Evolutionary conservation across 2,329 filamentous ascomycete species (phyloP).

Genomic region (Diaporthe vexans): DNA sequence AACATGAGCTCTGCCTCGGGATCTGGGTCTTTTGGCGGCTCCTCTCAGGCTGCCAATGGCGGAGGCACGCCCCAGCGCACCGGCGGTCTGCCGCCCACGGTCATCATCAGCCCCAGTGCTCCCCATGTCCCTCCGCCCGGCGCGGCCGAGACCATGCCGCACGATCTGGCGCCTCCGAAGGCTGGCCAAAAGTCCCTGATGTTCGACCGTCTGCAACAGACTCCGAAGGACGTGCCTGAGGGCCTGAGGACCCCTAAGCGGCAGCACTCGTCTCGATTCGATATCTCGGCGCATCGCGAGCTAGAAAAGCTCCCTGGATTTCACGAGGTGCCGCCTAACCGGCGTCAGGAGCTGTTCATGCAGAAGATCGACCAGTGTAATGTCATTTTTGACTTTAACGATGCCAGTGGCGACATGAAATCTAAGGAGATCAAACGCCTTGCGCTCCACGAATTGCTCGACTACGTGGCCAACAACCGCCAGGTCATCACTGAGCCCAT

Average conservation of each 20-base stretch:
- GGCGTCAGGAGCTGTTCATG: constrained; percentile 97
- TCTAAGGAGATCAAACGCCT: constrained; percentile 99
- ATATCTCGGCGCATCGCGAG: constrained; percentile 96
- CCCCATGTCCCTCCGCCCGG: constrained; percentile 94
- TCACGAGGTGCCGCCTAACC: constrained; percentile 95
- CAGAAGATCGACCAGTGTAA: constrained; percentile 99
- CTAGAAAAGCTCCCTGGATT: constrained; percentile 98
- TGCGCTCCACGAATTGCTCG: constrained; percentile 93
- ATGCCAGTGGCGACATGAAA: constrained; percentile 98
- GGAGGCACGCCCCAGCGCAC: constrained; percentile 74
- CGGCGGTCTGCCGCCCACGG: constrained; percentile 81
- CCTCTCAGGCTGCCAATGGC: constrained; percentile 63
- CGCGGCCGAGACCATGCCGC: constrained; percentile 96
- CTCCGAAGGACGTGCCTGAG: constrained; percentile 96
- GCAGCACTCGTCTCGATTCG: constrained; percentile 97
- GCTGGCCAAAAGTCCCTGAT: constrained; percentile 89
- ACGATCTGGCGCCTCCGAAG: constrained; percentile 95
- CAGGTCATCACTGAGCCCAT: constrained; percentile 99
- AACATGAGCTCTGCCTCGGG: constrained; percentile 41
- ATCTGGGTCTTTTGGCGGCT: constrained; percentile 46
- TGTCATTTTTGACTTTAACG: constrained; percentile 99
- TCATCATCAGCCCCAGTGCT: constrained; percentile 94
- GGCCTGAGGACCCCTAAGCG: constrained; percentile 95
- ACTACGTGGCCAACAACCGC: constrained; percentile 98
- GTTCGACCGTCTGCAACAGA: constrained; percentile 90